Evolutionary conservation across 2,329 filamentous ascomycete species (phyloP).

Genomic region (Dichotomopilus funicola): DNA sequence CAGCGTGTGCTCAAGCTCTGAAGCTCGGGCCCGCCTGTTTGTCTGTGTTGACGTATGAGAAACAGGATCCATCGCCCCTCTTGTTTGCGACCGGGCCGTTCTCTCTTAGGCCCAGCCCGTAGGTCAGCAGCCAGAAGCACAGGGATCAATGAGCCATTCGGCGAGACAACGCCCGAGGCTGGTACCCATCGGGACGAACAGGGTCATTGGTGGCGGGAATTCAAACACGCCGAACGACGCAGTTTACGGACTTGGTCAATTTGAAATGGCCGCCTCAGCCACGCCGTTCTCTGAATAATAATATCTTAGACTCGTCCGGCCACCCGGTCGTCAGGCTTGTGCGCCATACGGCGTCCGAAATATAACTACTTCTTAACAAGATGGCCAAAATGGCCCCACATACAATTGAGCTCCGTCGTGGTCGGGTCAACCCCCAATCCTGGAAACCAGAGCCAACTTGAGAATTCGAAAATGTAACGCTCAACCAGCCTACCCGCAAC

Average conservation of each 20-base stretch:
- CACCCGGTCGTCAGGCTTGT: no score
- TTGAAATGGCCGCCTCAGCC: no score
- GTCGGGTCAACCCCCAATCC: no score
- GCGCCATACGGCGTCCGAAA: no score
- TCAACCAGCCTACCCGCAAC: background rate
- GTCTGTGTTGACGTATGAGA: slow-evolving; percentile 4
- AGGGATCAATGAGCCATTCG: slow-evolving; percentile 5
- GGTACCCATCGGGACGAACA: background rate
- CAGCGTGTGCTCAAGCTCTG: background rate
- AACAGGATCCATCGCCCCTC: background rate
- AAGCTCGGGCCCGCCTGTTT: slow-evolving; percentile 3
- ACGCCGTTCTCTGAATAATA: no score
- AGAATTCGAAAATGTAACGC: no score
- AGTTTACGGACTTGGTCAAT: background rate
- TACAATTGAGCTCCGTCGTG: no score
- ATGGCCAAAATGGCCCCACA: no score
- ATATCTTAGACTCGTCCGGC: no score
- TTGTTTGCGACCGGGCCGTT: background rate
- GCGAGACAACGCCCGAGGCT: background rate
- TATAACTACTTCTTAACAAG: no score
- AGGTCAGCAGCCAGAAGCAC: background rate
- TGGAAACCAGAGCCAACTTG: no score
- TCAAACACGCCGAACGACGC: background rate
- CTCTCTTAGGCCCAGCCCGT: background rate
- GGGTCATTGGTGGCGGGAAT: background rate